Percentiles rank a stretch among this genome's conserved stretches.
Conservation (phyloP, 2,329 filamentous ascomycete genomes). For the Fusarium bactridioides region DNA sequence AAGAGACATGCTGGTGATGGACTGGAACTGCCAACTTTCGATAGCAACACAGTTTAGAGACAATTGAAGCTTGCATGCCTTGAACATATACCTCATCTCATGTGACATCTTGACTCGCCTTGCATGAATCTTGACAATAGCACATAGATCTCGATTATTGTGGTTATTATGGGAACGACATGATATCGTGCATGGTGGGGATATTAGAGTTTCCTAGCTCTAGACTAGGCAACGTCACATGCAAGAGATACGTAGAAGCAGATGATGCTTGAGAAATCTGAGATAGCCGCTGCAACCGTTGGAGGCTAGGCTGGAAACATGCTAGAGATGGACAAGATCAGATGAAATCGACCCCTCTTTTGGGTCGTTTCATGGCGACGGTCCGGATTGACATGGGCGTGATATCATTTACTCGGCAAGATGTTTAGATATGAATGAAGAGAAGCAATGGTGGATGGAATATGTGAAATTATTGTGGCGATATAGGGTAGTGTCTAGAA, state of each 20-base stretch:
- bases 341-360: not conserved
- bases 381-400: not conserved
- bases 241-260: not conserved
- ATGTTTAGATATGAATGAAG: not conserved
- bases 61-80: slow-evolving; percentile 40
- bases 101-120: not conserved
- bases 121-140: not conserved
- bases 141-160: not conserved
- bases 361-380: not conserved
- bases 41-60: slow-evolving; percentile 36
- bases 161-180: not conserved
- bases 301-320: not conserved
- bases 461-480: not conserved
- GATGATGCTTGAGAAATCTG: not conserved
- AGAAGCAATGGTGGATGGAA: too few species aligned
- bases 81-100: slow-evolving; percentile 6
- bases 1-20: slow-evolving; percentile 31
- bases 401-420: not conserved
- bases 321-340: not conserved
- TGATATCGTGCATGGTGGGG: not conserved
- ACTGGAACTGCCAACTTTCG: slow-evolving; percentile 31
- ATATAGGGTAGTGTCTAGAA: not conserved
- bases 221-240: not conserved
- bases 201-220: slow-evolving; percentile 14
- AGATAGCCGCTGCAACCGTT: slow-evolving; percentile 1